phyloP scores from a whole-genome alignment of 371 early-diverging fungal genomes.

The Encephalitozoon hellem region DNA sequence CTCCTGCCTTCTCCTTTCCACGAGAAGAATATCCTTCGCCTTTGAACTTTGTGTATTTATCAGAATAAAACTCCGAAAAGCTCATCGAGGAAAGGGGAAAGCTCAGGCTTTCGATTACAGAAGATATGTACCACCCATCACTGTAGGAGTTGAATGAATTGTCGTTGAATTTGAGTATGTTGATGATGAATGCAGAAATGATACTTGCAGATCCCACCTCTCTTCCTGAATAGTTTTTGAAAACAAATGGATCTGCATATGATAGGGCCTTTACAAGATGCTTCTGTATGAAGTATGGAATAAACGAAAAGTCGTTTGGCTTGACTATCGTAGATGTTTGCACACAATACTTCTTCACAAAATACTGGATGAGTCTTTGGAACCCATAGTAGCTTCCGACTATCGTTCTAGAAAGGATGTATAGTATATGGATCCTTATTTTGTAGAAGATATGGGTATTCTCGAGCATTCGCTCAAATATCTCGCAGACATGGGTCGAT shows the following conservation, averaged over 20 bases:
- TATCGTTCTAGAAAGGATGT: slow-evolving; percentile 65
- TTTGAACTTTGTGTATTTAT: too few species aligned
- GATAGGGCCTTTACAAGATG: slow-evolving; percentile 52
- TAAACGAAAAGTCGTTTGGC: slow-evolving; percentile 57
- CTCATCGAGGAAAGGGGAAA: slow-evolving; percentile 4
- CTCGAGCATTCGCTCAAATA: slow-evolving; percentile 62
- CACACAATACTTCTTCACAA: slow-evolving; percentile 59
- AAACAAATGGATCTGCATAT: slow-evolving; percentile 30
- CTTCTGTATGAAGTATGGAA: slow-evolving; percentile 59
- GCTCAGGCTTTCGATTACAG: slow-evolving; percentile 47
- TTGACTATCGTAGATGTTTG: slow-evolving; percentile 60
- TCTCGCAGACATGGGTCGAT: slow-evolving; percentile 17
- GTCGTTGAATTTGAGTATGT: slow-evolving; percentile 61
- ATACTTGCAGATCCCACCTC: slow-evolving; percentile 37
- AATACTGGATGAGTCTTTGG: slow-evolving; percentile 60
- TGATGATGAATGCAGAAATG: slow-evolving; percentile 58
- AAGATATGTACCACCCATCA: slow-evolving; percentile 57
- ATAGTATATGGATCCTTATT: slow-evolving; percentile 20
- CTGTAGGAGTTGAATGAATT: slow-evolving; percentile 55
- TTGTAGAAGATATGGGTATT: slow-evolving; percentile 73
- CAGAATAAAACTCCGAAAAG: not conserved
- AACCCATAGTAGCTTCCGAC: slow-evolving; percentile 67
- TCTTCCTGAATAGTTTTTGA: slow-evolving; percentile 25
- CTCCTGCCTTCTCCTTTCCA: not conserved
- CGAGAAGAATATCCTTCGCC: too few species aligned